phyloP scores from a whole-genome alignment of 2,329 filamentous ascomycete genomes.

The Leptosphaerulina australis region DNA sequence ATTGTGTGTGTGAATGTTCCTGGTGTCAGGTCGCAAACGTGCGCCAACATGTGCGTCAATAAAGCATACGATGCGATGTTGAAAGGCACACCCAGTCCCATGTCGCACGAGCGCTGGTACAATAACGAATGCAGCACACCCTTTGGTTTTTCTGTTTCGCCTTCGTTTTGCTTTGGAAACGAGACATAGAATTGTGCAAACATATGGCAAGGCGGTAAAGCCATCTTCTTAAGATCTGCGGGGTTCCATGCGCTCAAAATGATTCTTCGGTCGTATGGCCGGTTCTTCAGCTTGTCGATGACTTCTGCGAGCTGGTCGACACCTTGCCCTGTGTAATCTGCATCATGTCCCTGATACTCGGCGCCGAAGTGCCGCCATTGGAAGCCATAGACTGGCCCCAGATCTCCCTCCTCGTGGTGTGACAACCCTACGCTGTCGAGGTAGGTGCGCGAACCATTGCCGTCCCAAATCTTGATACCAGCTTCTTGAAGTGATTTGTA shows the following conservation, averaged over 20 bases:
- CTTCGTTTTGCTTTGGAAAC: constrained; percentile 59
- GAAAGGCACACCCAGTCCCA: constrained; percentile 96
- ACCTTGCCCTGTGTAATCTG: constrained; percentile 85
- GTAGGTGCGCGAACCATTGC: constrained; percentile 88
- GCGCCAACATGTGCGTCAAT: constrained; percentile 92
- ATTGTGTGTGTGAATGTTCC: constrained; percentile 92
- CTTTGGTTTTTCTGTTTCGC: constrained; percentile 50
- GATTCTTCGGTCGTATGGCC: constrained; percentile 87
- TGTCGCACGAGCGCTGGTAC: constrained; percentile 94
- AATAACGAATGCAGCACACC: constrained; percentile 84
- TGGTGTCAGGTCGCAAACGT: constrained; percentile 81
- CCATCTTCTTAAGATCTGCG: constrained; percentile 83
- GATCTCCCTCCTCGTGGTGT: constrained; percentile 83
- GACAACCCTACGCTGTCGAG: constrained; percentile 83
- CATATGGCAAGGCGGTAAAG: constrained; percentile 93
- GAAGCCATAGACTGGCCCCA: constrained; percentile 96
- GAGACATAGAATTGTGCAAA: constrained; percentile 96
- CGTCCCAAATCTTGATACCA: constrained; percentile 97
- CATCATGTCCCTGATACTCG: constrained; percentile 69
- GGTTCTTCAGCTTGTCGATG: constrained; percentile 81
- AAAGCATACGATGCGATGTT: constrained; percentile 96
- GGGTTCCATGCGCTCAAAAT: constrained; percentile 96
- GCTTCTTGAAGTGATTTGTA: constrained; percentile 75
- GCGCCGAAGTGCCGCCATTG: constrained; percentile 99
- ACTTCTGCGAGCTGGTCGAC: constrained; percentile 93